Percentiles rank a stretch among this genome's conserved stretches.
These are phyloP conservation scores for Candida gigantensis DNA, from an alignment of 1,139 yeast genomes.

Conservation along the genomic window DNA sequence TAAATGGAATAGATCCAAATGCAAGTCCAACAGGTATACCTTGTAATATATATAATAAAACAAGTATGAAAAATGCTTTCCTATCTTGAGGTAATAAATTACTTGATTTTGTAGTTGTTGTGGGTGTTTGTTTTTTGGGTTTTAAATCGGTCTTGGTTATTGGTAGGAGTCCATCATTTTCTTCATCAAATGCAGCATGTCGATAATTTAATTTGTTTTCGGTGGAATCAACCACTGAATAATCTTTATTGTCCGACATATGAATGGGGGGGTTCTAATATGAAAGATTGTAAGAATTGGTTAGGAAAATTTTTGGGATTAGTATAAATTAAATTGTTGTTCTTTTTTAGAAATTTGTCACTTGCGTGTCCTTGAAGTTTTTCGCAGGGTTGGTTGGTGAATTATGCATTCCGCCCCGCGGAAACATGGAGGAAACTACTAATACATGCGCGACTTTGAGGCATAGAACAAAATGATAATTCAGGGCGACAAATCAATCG, in stretches of 20 bases:
- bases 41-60: constrained; percentile 76
- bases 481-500: too few species aligned
- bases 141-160: constrained; percentile 26
- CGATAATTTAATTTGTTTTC: constrained; percentile 21
- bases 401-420: too few species aligned
- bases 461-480: too few species aligned
- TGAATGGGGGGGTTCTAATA: neutral
- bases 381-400: too few species aligned
- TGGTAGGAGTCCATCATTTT: constrained; percentile 40
- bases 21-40: constrained; percentile 97
- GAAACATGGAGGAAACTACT: too few species aligned
- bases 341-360: too few species aligned
- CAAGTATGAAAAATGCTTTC: constrained; percentile 72
- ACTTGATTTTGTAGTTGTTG: constrained; percentile 4
- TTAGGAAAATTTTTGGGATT: neutral
- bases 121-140: constrained; percentile 9
- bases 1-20: constrained; percentile 93
- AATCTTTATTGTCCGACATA: neutral
- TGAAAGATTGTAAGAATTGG: neutral
- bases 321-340: too few species aligned
- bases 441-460: too few species aligned
- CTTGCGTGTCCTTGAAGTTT: too few species aligned
- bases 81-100: constrained; percentile 48
- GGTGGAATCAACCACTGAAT: constrained; percentile 11
- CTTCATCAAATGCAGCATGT: constrained; percentile 30